Base-by-base conservation (phyloP, 164 flowering plant species). In the Buxus sempervirens region DNA sequence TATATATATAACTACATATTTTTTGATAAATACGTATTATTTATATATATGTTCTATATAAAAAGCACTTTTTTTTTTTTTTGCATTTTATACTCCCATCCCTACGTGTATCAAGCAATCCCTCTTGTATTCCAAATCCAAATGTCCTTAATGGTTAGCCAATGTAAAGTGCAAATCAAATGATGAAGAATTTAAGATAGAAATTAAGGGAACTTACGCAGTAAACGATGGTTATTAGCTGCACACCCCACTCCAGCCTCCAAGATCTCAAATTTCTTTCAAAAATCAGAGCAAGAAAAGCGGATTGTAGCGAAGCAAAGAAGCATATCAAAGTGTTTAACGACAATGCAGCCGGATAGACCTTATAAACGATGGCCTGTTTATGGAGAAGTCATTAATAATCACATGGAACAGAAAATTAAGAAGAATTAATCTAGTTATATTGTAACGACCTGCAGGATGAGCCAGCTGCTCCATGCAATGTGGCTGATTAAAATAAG, bases 161-260 rank as follows among this genome's bases (percentile, higher is more conserved):
- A n/a, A n/a, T n/a, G n/a, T n/a, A n/a, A n/a, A n/a, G n/a, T n/a
- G n/a, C n/a, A n/a, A n/a, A n/a, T 7, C 38, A 32, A 32, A 32
- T 32, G 7, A 32, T 7, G 7, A 32, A 3, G 38, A 32, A 32
- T 32, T 32, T 32, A 32, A 7, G 38, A 32, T 32, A 32, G 38
- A 32, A 32, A n/a, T n/a, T n/a, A n/a, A 32, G 7, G 27, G 18
- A 5, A 74, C 81, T 76, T 20, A 78, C 85, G 45, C 64, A 32
- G 66, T 84, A 78, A 61, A 84, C 36, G 57, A 72, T 77, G 62
- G 81, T 71, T 9, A 73, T 56, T 38, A 84, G 87, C 68, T 80
- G 78, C 49, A 80, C 64, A 57, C 82, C 66, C 81, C 84, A 80
- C 16, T 73, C 76, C 19, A 78, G 56, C 75, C 48, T 84, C 87